phyloP scores from a whole-genome alignment of 805 yeast genomes.

The Blastobotrys terrestris region DNA sequence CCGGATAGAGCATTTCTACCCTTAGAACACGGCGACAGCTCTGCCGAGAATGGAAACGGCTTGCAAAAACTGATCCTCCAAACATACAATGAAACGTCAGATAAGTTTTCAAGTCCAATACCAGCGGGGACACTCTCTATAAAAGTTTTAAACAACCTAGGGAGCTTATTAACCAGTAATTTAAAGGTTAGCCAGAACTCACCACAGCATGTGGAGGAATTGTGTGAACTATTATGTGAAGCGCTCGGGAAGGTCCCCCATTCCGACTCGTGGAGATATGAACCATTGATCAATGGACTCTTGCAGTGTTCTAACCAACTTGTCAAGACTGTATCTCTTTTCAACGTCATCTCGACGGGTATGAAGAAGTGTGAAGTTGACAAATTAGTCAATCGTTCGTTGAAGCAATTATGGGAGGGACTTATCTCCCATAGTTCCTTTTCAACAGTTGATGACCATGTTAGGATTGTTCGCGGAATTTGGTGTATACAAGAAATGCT shows the following conservation, averaged over 20 bases:
- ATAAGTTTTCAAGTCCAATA: neutral
- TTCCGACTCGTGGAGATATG: conserved; percentile 31
- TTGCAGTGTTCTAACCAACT: conserved; percentile 4
- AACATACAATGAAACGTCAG: neutral
- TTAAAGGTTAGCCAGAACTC: neutral
- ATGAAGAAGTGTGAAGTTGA: conserved; percentile 28
- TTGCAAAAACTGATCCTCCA: neutral
- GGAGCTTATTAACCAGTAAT: neutral
- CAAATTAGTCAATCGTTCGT: conserved; percentile 27
- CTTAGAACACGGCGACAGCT: conserved; percentile 37
- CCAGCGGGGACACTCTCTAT: neutral
- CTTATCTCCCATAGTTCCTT: neutral
- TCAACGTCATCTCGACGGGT: neutral
- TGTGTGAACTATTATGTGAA: conserved; percentile 13
- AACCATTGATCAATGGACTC: conserved; percentile 29
- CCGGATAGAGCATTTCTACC: conserved; percentile 63
- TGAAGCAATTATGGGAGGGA: neutral
- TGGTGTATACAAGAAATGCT: conserved; percentile 52
- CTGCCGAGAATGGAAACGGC: neutral
- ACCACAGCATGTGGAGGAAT: neutral
- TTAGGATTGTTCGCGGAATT: conserved; percentile 61
- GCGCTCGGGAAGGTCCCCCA: conserved; percentile 45
- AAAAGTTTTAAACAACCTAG: neutral
- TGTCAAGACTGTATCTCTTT: neutral
- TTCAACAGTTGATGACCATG: conserved; percentile 46